Conservation (phyloP, 2,329 filamentous ascomycete genomes). For the Malbranchea zuffiana region DNA sequence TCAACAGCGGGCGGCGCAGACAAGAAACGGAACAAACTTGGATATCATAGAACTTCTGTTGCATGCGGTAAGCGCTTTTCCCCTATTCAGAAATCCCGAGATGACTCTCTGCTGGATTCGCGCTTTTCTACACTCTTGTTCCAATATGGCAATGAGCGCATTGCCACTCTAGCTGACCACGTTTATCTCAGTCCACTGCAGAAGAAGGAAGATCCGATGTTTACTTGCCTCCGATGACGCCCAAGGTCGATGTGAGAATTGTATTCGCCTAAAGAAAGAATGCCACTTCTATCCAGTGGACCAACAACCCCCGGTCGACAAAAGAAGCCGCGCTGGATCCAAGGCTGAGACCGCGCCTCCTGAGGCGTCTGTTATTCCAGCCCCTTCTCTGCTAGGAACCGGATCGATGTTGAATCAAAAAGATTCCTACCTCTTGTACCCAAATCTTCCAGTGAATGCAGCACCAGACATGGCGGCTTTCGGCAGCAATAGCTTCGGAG, state of each 20-base stretch:
- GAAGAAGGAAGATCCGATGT: slow-evolving; percentile 86
- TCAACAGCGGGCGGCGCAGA: slow-evolving; percentile 37
- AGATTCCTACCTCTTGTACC: slow-evolving; percentile 30
- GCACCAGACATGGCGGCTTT: slow-evolving; percentile 27
- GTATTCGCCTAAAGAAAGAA: slow-evolving; percentile 86
- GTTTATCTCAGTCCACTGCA: slow-evolving; percentile 63
- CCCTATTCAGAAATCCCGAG: slow-evolving; percentile 1
- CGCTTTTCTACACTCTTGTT: slow-evolving; percentile 6
- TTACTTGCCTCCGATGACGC: slow-evolving; percentile 62
- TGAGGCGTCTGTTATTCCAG: slow-evolving; percentile 40
- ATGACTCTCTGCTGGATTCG: slow-evolving; percentile 5
- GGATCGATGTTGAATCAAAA: slow-evolving; percentile 24
- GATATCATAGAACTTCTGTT: slow-evolving; percentile 89
- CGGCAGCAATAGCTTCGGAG: slow-evolving; percentile 22
- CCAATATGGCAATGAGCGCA: no score
- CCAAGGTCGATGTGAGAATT: slow-evolving; percentile 76
- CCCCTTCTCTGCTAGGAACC: slow-evolving; percentile 32
- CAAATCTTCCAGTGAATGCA: slow-evolving; percentile 26
- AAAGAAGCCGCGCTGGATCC: slow-evolving; percentile 35
- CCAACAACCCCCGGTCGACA: slow-evolving; percentile 50
- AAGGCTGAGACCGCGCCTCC: slow-evolving; percentile 36
- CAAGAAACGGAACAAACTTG: slow-evolving; percentile 78
- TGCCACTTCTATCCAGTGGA: slow-evolving; percentile 89
- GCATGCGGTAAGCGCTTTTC: slow-evolving; percentile 68
- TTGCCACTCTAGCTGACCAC: no score